These are phyloP conservation scores for Plantago rigida DNA, from an alignment of 305 asterid species.

Conservation along the genomic window DNA sequence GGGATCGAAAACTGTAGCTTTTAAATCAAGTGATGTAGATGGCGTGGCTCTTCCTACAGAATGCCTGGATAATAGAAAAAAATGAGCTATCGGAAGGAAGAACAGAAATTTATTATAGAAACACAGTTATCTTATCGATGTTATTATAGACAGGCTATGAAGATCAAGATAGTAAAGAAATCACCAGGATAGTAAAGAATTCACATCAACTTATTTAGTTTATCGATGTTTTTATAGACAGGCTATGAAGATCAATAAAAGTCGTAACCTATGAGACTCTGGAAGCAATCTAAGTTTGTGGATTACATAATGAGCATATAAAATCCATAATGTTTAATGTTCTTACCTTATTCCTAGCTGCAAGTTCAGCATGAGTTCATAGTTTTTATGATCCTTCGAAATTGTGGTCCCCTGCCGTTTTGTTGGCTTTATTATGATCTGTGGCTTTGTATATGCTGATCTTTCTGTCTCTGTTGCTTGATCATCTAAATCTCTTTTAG, in stretches of 20 bases:
- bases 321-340: not conserved
- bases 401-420: slow-evolving; percentile 57
- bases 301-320: not conserved
- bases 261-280: not conserved
- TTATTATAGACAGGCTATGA: too few species aligned
- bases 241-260: too few species aligned
- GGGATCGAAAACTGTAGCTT: slow-evolving; percentile 57
- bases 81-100: slow-evolving; percentile 25
- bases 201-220: too few species aligned
- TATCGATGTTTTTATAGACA: too few species aligned
- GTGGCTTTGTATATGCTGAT: slow-evolving; percentile 28
- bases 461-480: slow-evolving; percentile 34
- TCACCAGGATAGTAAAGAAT: too few species aligned
- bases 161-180: too few species aligned
- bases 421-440: slow-evolving; percentile 43
- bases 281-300: not conserved
- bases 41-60: slow-evolving; percentile 80
- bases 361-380: slow-evolving; percentile 87
- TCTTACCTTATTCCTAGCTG: slow-evolving; percentile 86
- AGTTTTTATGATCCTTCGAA: slow-evolving; percentile 69
- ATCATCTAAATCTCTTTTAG: slow-evolving; percentile 31
- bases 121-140: not conserved
- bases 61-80: slow-evolving; percentile 47
- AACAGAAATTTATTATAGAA: not conserved
- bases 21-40: slow-evolving; percentile 53